Percentiles rank a stretch among this genome's conserved stretches.
phyloP scores from a whole-genome alignment of 2,329 filamentous ascomycete genomes.

The Fusarium paranaense region DNA sequence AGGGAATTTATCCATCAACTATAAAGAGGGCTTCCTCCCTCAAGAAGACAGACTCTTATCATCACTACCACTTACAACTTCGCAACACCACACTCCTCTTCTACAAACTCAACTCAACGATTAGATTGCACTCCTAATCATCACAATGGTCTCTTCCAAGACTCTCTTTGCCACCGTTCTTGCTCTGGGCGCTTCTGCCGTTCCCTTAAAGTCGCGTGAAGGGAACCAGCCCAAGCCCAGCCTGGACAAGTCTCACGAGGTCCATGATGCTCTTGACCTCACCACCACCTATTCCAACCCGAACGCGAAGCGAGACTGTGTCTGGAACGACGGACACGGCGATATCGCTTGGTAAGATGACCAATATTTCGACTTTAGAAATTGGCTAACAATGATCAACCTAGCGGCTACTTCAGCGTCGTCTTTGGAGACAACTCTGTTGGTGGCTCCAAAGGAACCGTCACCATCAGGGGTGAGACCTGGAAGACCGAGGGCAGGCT shows the following conservation, averaged over 20 bases:
- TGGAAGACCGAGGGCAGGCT: background rate
- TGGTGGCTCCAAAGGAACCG: background rate
- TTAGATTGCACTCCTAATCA: background rate
- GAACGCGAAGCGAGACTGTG: background rate
- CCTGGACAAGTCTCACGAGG: background rate
- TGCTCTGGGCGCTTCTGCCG: background rate
- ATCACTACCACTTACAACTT: background rate
- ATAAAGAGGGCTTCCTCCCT: background rate
- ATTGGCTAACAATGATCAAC: background rate
- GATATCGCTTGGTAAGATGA: background rate
- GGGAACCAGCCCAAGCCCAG: background rate
- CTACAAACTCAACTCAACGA: background rate
- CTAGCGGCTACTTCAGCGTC: background rate
- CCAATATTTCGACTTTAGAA: too few relatives aligned
- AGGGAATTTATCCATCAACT: background rate
- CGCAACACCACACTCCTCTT: background rate
- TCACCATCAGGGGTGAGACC: background rate
- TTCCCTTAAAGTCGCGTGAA: background rate
- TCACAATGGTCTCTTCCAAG: background rate
- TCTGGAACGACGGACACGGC: slow-evolving; percentile 3
- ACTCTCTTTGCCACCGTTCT: background rate
- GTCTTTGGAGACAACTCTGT: slow-evolving; percentile 2
- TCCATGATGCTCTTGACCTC: background rate
- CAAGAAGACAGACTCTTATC: background rate
- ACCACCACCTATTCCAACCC: background rate